These are phyloP conservation scores for Ziziphus jujuba DNA, from an alignment of 306 rosid species.

Conservation along the genomic window DNA sequence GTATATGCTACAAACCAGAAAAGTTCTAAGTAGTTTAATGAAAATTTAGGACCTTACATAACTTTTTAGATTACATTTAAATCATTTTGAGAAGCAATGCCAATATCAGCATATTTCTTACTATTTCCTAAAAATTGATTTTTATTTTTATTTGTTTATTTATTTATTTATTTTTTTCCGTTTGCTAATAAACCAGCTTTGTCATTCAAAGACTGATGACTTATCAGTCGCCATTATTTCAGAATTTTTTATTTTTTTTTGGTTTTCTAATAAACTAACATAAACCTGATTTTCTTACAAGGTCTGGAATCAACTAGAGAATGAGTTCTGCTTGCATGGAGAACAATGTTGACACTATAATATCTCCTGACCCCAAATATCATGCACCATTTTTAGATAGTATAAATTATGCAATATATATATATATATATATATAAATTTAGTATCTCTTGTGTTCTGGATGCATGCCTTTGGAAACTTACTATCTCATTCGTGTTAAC, in stretches of 20 bases:
- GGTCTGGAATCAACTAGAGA: too few species aligned
- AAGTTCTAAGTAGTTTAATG: background rate
- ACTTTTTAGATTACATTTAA: background rate
- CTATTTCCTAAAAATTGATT: background rate
- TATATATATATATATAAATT: too few species aligned
- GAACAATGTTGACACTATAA: background rate
- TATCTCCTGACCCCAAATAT: background rate
- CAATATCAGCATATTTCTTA: background rate
- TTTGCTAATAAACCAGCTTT: too few species aligned
- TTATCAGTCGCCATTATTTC: too few species aligned
- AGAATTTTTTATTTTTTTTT: too few species aligned
- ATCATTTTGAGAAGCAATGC: background rate
- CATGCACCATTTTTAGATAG: background rate
- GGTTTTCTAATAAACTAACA: too few species aligned
- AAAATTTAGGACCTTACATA: background rate
- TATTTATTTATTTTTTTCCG: too few species aligned
- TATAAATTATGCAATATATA: background rate
- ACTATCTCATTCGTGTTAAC: slow-evolving; percentile 29
- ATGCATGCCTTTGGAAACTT: slow-evolving; percentile 17
- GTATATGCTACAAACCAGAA: background rate
- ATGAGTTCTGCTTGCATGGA: background rate
- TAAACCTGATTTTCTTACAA: too few species aligned
- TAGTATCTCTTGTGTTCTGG: background rate
- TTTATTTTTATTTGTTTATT: too few species aligned
- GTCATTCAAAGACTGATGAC: too few species aligned